Base-by-base conservation (phyloP, 129 eudicot genomes). In the Cynara cardunculus region DNA sequence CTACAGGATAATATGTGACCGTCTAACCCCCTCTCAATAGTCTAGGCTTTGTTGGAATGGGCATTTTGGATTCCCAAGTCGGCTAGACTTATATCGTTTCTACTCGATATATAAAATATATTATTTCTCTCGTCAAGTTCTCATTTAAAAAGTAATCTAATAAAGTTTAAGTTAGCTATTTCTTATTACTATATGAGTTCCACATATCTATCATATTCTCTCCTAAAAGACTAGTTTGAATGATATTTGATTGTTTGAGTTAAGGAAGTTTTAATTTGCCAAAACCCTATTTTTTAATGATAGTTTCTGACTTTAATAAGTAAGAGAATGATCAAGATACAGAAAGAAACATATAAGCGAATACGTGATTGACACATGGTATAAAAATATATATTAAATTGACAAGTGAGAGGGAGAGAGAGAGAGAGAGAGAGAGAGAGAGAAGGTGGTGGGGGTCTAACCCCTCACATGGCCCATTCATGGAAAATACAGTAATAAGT, bases 381-480 rank as follows among this genome's bases (percentile, higher is more conserved):
- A 82, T 74, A 61, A 61, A 75, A 81, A 34, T 34, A 73, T 44
- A 8, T 5, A 64, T 69, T 77, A 85, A 72, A 80, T 81, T 77
- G 85, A 85, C 83, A 85, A 69, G 72, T 56, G 74, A 82, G 64
- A 69, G 64, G 13, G 44, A 73, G 26, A 69, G 64, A 24, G 44
- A 73, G 26, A 62, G 41, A 69, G 56, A 19, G 35, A 72, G 25
- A 59, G 39, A 68, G n/a, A n/a, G 56, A 19, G 44, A 73, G 27
- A 62, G 46, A 56, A 56, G 46, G 85, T 74, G 62, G 61, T 66
- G 62, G 61, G 35, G 79, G 66, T 72, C 73, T 34, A 69, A 56
- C 37, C 81, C 7, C 64, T 56, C 72, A 78, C 82, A 87, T 76
- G 96, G 93, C 79, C 89, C 91, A 82, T 64, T 68, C 85, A 81